These are phyloP conservation scores for Trypanosoma vivax DNA, from an alignment of 208 protist species.

Conservation along the genomic window DNA sequence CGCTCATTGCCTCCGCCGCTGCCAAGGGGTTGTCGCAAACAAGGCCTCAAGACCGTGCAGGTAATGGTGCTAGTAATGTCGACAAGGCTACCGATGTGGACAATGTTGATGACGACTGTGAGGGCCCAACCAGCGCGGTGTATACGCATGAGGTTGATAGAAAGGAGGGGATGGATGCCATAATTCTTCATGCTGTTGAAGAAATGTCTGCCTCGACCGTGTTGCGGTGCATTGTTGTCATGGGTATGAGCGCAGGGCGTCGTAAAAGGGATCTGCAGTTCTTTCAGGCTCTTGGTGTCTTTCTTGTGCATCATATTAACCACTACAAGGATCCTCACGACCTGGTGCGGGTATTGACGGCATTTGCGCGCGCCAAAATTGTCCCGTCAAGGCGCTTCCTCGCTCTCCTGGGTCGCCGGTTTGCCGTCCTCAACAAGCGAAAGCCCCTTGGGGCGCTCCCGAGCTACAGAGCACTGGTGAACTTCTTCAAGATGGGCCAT, in stretches of 20 bases:
- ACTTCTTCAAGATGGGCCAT: constrained; percentile 62
- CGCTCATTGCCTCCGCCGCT: constrained; percentile 31
- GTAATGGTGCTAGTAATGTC: not conserved
- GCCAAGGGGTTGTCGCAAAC: constrained; percentile 7
- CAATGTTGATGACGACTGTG: constrained; percentile 7
- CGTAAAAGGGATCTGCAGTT: constrained; percentile 72
- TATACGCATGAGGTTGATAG: constrained; percentile 10
- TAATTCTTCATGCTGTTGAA: constrained; percentile 30
- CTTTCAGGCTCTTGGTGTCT: constrained; percentile 61
- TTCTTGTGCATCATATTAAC: constrained; percentile 56
- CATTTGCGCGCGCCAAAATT: constrained; percentile 72
- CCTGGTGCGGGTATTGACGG: constrained; percentile 54
- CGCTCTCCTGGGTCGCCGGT: constrained; percentile 40
- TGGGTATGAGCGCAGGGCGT: constrained; percentile 57
- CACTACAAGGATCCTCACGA: constrained; percentile 52
- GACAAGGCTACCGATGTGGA: constrained; percentile 3
- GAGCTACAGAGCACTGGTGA: constrained; percentile 56
- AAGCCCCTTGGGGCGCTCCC: constrained; percentile 38
- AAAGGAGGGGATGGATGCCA: constrained; percentile 10
- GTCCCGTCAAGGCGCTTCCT: constrained; percentile 58
- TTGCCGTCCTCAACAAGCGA: constrained; percentile 61
- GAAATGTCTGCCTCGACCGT: constrained; percentile 42
- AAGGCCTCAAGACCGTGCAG: not conserved
- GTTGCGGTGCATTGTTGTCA: constrained; percentile 47
- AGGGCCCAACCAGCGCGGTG: not conserved